These are phyloP conservation scores for Hydrangea macrophylla DNA, from an alignment of 148 eudicot species.

Conservation along the genomic window DNA sequence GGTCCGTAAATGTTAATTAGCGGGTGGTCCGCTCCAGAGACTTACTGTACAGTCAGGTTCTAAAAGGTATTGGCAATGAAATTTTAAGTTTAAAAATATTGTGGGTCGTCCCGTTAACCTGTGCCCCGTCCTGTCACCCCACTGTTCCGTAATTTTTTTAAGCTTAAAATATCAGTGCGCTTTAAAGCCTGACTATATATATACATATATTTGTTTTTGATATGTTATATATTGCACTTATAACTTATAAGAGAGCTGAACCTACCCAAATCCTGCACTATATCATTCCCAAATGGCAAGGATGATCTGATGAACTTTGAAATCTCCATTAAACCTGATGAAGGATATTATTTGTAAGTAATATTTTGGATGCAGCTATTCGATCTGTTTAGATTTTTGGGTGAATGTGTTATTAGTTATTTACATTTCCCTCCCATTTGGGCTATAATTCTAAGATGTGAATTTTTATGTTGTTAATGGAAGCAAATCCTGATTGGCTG, in stretches of 20 bases:
- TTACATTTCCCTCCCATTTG: neutral
- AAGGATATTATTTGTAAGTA: constrained; percentile 55
- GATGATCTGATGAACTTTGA: constrained; percentile 67
- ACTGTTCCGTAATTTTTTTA: no score
- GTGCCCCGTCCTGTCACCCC: no score
- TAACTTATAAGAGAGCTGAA: constrained; percentile 61
- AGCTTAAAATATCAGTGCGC: no score
- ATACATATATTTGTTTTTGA: no score
- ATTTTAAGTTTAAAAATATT: no score
- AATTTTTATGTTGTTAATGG: neutral
- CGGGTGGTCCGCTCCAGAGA: no score
- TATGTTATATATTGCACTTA: constrained; percentile 11
- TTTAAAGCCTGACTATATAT: no score
- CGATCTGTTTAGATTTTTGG: neutral
- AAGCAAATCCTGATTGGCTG: neutral
- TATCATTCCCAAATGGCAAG: constrained; percentile 54
- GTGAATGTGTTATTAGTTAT: neutral
- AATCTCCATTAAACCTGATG: constrained; percentile 53
- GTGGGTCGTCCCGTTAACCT: no score
- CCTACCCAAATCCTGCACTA: constrained; percentile 47
- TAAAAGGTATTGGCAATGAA: no score
- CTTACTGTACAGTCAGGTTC: no score
- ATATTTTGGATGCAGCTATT: neutral
- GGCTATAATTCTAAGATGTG: neutral
- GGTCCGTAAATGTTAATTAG: no score